A percentile compares a stretch with the other conserved stretches of the same genome.
Conservation (phyloP, 2,329 filamentous ascomycete genomes). For the Chrysoporthe cubensis region DNA sequence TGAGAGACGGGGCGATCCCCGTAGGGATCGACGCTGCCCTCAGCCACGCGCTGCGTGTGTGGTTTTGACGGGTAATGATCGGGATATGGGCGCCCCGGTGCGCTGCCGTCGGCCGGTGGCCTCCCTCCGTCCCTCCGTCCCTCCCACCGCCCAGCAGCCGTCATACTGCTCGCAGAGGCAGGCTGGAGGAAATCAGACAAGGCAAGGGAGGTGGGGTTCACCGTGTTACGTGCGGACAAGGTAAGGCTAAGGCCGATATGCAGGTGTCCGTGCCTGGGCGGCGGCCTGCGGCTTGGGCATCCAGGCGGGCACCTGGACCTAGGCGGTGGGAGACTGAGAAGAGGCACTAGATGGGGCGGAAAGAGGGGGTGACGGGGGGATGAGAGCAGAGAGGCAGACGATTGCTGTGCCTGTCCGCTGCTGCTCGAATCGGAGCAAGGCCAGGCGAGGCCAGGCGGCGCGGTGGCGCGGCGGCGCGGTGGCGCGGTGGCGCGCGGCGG, state of each 20-base stretch:
- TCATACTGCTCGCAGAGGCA: background rate
- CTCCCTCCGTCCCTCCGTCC: background rate
- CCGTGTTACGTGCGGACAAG: background rate
- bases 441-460: background rate
- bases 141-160: background rate
- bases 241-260: conserved; percentile 11
- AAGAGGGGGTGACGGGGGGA: background rate
- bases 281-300: background rate
- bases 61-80: conserved; percentile 4
- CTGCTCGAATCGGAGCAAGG: background rate
- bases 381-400: background rate
- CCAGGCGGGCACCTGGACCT: background rate
- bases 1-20: background rate
- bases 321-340: background rate
- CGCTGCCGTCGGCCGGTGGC: background rate
- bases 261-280: background rate
- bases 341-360: background rate
- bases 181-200: no score
- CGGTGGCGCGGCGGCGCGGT: background rate
- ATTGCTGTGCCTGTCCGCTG: conserved; percentile 3
- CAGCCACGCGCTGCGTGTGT: conserved; percentile 15
- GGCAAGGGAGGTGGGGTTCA: background rate
- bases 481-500: background rate
- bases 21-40: conserved; percentile 1
- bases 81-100: background rate